Evolutionary conservation across 257 asterid species (phyloP), one percentile per base, ranked within the genome.

Genomic region (Capsicum pubescens): DNA sequence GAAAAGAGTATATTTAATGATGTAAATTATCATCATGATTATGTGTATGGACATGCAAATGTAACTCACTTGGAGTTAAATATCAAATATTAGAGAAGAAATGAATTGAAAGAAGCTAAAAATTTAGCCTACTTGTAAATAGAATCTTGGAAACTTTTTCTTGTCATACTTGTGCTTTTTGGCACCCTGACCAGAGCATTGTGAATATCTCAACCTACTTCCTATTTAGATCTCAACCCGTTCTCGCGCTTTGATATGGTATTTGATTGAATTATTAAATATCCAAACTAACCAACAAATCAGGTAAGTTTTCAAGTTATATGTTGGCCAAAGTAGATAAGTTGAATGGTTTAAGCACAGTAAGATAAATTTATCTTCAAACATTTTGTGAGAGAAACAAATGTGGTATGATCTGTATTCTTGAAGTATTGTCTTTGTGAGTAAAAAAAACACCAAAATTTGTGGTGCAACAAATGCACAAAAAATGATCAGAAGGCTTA

Each of bases 211-310:
- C 26, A 16, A 64, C 79, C 71, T 77, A 48, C 44, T 16, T 66
- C 84, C 87, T 94, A 91, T 92, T 17, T 81, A 52, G 78, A 88
- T 93, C n/a, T n/a, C n/a, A n/a, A n/a, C 42, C 39, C 6, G 1
- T 21, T 21, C 0, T 63, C 15, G 1, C 8, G 15, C 14, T 19
- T 15, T 19, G 32, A 2, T 60, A 35, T 6, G 11, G 48, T 67
- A 13, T 7, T 67, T 35, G 50, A 67, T 67, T 35, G 74, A 14
- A 67, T 36, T 68, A 68, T 8, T 39, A 35, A 66, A 66, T 32
- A 66, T 66, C 48, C 74, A 66, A 35, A 66, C n/a, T 66, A 66
- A 66, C 74, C 11, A 35, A 66, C n/a, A 6, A 15, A 15, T 39
- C 55, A 42, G 32, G 55, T 14, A 69, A 69, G 8, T 16, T 39